These are phyloP conservation scores for Tetracladium setigerum DNA, from an alignment of 495 filamentous ascomycete genomes.

Conservation along the genomic window DNA sequence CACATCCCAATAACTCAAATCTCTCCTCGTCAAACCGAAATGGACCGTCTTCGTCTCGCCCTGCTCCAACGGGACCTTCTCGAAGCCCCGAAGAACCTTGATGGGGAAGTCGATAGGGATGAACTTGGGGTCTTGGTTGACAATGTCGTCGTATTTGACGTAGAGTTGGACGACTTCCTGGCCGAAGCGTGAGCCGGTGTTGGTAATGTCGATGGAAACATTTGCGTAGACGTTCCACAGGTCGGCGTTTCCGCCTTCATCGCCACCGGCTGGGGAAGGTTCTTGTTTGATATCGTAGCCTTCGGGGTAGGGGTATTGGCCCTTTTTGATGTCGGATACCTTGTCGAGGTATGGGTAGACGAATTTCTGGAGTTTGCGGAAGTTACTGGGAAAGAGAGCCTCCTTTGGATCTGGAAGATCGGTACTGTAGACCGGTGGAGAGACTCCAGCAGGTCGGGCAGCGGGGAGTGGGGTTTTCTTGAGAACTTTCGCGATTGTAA, in stretches of 20 bases:
- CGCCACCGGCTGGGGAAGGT: slow-evolving; percentile 66
- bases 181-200: slow-evolving; percentile 58
- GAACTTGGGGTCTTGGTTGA: slow-evolving; percentile 27
- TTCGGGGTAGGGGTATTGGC: slow-evolving; percentile 62
- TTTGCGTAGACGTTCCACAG: slow-evolving; percentile 62
- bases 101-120: slow-evolving; percentile 70
- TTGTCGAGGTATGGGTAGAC: slow-evolving; percentile 77
- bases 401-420: slow-evolving; percentile 47
- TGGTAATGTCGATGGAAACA: slow-evolving; percentile 58
- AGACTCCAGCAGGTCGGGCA: slow-evolving; percentile 43
- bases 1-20: slow-evolving; percentile 76
- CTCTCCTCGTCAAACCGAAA: slow-evolving; percentile 70
- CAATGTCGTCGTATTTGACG: slow-evolving; percentile 53
- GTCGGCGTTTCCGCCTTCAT: slow-evolving; percentile 77
- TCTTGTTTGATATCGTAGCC: slow-evolving; percentile 52
- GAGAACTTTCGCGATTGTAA: slow-evolving; percentile 45
- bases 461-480: slow-evolving; percentile 54
- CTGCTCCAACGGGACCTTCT: slow-evolving; percentile 57
- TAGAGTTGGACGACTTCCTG: slow-evolving; percentile 82
- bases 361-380: slow-evolving; percentile 67
- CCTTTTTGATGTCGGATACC: slow-evolving; percentile 45
- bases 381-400: slow-evolving; percentile 57
- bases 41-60: slow-evolving; percentile 51
- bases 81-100: slow-evolving; percentile 69
- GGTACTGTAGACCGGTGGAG: slow-evolving; percentile 57